Conservation (phyloP, 345 rosid genomes). For the Sonneratia alba region DNA sequence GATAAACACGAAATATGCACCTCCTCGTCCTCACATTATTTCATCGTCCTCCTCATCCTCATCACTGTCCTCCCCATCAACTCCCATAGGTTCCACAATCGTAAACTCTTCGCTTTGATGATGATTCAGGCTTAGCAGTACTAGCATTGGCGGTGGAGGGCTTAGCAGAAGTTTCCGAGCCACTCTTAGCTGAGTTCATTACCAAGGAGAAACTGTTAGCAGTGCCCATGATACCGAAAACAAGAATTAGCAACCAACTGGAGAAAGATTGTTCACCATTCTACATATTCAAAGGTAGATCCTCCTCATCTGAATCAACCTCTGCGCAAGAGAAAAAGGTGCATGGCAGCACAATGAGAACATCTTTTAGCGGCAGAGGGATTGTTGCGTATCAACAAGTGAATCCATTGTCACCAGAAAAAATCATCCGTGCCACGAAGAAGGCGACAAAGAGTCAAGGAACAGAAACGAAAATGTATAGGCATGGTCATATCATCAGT, state of each 20-base stretch:
- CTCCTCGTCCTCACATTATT: constrained; percentile 10
- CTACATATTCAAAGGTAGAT: constrained; percentile 15
- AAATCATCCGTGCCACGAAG: constrained; percentile 10
- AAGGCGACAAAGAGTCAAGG: constrained; percentile 21
- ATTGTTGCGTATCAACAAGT: neutral
- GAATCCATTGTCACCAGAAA: constrained; percentile 24
- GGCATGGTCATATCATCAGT: no score
- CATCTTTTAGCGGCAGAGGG: neutral
- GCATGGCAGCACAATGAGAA: neutral
- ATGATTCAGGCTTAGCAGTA: constrained; percentile 26
- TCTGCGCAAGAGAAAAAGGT: neutral
- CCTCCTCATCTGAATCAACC: constrained; percentile 38
- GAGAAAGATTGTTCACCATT: constrained; percentile 24
- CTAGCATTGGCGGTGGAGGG: constrained; percentile 11
- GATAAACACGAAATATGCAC: neutral
- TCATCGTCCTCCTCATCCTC: constrained; percentile 13
- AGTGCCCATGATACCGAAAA: neutral
- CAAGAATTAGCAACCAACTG: neutral
- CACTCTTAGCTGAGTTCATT: constrained; percentile 13
- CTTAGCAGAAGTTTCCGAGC: constrained; percentile 15
- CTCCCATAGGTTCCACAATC: constrained; percentile 20
- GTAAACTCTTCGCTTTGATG: constrained; percentile 23
- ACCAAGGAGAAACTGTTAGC: neutral
- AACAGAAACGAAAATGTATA: constrained; percentile 6
- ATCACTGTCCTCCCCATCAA: constrained; percentile 18